phyloP scores from a whole-genome alignment of 352 stramenopile species.

The Pythium chondricola region DNA sequence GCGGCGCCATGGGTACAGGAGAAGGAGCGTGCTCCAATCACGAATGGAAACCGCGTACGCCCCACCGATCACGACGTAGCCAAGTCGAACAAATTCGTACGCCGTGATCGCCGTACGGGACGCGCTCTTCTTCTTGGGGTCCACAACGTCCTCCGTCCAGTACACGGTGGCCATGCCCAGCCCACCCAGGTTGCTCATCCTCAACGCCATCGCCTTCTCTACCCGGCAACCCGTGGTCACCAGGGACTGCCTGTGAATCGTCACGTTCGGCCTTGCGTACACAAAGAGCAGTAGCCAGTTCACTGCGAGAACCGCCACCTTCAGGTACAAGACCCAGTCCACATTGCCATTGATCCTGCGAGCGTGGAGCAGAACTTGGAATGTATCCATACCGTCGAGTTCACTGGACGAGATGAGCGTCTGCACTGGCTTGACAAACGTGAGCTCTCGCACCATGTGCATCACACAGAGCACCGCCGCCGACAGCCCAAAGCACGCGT shows the following conservation, averaged over 20 bases:
- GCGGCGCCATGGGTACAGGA: slow-evolving; percentile 14
- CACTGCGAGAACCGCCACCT: slow-evolving; percentile 26
- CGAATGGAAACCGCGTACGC: slow-evolving; percentile 6
- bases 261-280: slow-evolving; percentile 17
- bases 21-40: slow-evolving; percentile 16
- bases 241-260: slow-evolving; percentile 18
- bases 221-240: slow-evolving; percentile 6
- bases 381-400: slow-evolving; percentile 23
- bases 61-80: slow-evolving; percentile 9
- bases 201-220: slow-evolving; percentile 1
- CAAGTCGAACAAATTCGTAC: slow-evolving; percentile 8
- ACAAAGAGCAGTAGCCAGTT: slow-evolving; percentile 31
- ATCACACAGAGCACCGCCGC: slow-evolving; percentile 27
- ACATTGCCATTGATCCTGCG: slow-evolving; percentile 23
- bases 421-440: slow-evolving; percentile 8
- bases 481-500: slow-evolving; percentile 28
- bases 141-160: neutral
- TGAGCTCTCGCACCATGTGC: slow-evolving; percentile 24
- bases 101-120: neutral
- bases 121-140: neutral
- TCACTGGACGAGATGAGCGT: slow-evolving; percentile 22
- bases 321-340: slow-evolving; percentile 26
- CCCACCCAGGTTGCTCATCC: slow-evolving; percentile 2
- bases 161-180: slow-evolving; percentile 2
- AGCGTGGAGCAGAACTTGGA: slow-evolving; percentile 25